Base-by-base conservation (phyloP, 768 basidiomycete genomes). In the Mycena pura region DNA sequence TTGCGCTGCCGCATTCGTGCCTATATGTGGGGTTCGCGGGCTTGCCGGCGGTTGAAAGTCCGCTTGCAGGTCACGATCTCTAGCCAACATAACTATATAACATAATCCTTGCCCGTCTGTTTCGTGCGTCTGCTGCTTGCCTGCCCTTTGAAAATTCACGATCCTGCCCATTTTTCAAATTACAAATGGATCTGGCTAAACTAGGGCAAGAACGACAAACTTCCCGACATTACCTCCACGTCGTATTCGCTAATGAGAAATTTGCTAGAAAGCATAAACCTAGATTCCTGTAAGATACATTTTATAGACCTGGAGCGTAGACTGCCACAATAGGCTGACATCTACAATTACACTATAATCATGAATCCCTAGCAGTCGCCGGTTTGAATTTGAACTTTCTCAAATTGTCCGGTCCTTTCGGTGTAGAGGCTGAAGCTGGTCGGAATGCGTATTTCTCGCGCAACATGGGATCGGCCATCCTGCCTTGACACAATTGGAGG, bases 121-220 rank as follows among this genome's bases (percentile, higher is more conserved):
- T n/a, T n/a, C n/a, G n/a, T n/a, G n/a, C n/a, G n/a, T n/a, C 19
- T 32, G 46, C 31, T 25, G 11, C 28, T 8, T 47, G 44, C n/a
- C 25, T 46, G 32, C 32, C 46, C 29, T 19, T 47, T 48, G 29
- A 11, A 48, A 19, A 48, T 73, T n/a, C n/a, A n/a, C n/a, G n/a
- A n/a, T n/a, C n/a, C n/a, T n/a, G n/a, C n/a, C n/a, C n/a, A n/a
- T n/a, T n/a, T n/a, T n/a, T n/a, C n/a, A n/a, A n/a, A n/a, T n/a
- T n/a, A n/a, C 69, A 84, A 83, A 63, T 83, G 82, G 82, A 74
- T 83, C 19, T 83, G 82, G 82, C 67, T 83, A 27, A 83, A 83
- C 64, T 68, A 68, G 38, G 73, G 72, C 19, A 60, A 65, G 14
- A n/a, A n/a, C n/a, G 44, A 68, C 71, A 24, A 66, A 61, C 0